These are phyloP conservation scores for Penicillium subrubescens DNA, from an alignment of 495 filamentous ascomycete genomes.

Conservation along the genomic window DNA sequence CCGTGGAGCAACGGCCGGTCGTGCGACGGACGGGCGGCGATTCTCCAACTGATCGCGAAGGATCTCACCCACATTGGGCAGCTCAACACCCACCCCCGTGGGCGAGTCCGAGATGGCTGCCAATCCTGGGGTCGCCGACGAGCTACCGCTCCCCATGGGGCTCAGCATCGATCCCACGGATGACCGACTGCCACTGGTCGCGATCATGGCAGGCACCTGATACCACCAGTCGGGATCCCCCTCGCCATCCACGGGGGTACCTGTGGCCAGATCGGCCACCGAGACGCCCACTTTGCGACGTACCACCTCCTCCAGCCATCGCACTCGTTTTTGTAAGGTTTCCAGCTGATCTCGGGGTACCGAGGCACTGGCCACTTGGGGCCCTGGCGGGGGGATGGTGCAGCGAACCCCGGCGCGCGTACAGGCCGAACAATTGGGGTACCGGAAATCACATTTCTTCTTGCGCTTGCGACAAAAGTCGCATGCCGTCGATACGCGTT, in stretches of 20 bases:
- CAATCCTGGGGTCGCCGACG: constrained; percentile 22
- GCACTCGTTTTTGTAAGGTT: constrained; percentile 54
- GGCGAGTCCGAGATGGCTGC: constrained; percentile 23
- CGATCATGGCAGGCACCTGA: constrained; percentile 45
- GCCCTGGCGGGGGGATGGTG: constrained; percentile 47
- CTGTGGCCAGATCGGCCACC: constrained; percentile 39
- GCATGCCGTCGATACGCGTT: constrained; percentile 52
- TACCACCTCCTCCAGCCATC: constrained; percentile 51
- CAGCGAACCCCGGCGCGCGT: constrained; percentile 54
- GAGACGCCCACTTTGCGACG: constrained; percentile 41
- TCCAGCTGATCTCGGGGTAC: constrained; percentile 53
- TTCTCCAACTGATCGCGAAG: constrained; percentile 50
- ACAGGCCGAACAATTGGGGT: constrained; percentile 55
- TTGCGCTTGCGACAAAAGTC: constrained; percentile 57
- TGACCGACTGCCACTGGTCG: constrained; percentile 29
- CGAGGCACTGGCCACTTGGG: constrained; percentile 44
- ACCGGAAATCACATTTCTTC: constrained; percentile 58
- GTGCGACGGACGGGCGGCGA: constrained; percentile 41
- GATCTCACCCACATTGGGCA: constrained; percentile 50
- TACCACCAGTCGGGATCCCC: constrained; percentile 47
- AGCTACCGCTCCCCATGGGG: constrained; percentile 28
- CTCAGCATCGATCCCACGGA: constrained; percentile 24
- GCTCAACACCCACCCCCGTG: constrained; percentile 33
- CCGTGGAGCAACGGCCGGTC: constrained; percentile 38
- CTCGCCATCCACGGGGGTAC: constrained; percentile 39